Conservation (phyloP, 345 rosid genomes). For the Populus ilicifolia region DNA sequence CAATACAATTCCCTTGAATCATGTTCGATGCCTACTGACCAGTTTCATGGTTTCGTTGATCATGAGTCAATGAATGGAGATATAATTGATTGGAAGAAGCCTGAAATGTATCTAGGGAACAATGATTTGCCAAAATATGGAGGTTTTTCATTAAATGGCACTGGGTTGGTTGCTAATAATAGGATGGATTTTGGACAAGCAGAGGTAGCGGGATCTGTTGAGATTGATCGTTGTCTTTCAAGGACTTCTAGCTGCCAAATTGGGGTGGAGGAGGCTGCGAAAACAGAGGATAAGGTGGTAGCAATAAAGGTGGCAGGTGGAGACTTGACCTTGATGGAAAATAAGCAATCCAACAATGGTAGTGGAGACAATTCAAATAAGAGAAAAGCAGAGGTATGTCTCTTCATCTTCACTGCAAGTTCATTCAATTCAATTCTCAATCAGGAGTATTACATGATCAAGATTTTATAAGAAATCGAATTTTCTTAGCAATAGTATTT, state of each 20-base stretch:
- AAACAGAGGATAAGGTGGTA: slow-evolving; percentile 20
- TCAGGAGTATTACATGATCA: neutral
- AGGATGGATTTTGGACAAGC: slow-evolving; percentile 21
- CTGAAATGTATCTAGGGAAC: slow-evolving; percentile 12
- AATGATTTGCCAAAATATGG: slow-evolving; percentile 24
- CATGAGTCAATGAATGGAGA: neutral
- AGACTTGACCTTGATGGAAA: slow-evolving; percentile 6
- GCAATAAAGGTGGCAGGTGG: slow-evolving; percentile 9
- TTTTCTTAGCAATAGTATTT: neutral
- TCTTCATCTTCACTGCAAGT: neutral
- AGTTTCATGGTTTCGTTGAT: slow-evolving; percentile 28
- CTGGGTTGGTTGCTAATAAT: slow-evolving; percentile 20
- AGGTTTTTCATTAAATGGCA: slow-evolving; percentile 23
- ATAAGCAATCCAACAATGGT: neutral
- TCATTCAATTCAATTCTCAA: neutral
- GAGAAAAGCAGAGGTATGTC: slow-evolving; percentile 49
- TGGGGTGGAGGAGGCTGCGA: slow-evolving; percentile 10
- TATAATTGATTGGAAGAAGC: slow-evolving; percentile 2
- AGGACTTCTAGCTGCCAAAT: slow-evolving; percentile 36
- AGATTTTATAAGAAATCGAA: neutral
- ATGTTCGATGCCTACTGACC: slow-evolving; percentile 22
- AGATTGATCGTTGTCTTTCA: slow-evolving; percentile 33
- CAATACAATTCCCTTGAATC: slow-evolving; percentile 11
- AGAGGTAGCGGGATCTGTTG: slow-evolving; percentile 7
- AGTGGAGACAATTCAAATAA: slow-evolving; percentile 19